phyloP scores from a whole-genome alignment of 768 basidiomycete genomes.

The Gloeophyllum trabeum region DNA sequence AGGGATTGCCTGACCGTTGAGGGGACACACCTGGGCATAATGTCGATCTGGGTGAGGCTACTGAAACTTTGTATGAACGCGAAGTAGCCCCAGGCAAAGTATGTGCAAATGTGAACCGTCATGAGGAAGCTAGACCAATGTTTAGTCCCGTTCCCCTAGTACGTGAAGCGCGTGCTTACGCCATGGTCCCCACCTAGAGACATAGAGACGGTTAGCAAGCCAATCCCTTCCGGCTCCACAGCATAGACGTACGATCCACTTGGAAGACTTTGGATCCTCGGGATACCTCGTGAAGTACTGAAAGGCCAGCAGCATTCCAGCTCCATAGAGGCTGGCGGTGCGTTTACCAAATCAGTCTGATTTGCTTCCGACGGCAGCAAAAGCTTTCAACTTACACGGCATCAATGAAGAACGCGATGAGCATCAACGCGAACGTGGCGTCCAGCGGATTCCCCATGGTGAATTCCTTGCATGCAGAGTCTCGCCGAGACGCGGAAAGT shows the following conservation, averaged over 20 bases:
- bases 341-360: neutral
- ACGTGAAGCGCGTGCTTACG: neutral
- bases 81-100: neutral
- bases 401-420: neutral
- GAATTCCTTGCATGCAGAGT: no score
- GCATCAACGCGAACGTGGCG: neutral
- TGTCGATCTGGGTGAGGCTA: neutral
- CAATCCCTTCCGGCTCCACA: neutral
- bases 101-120: neutral
- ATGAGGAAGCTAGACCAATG: neutral
- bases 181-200: neutral
- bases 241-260: neutral
- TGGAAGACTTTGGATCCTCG: neutral
- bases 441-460: neutral
- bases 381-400: neutral
- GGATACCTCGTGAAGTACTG: neutral
- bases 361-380: neutral
- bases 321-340: neutral
- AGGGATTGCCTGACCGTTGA: no score
- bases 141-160: neutral
- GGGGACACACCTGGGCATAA: no score
- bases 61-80: neutral
- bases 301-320: neutral
- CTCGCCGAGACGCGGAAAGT: no score
- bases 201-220: neutral